A percentile compares a stretch with the other conserved stretches of the same genome.
phyloP scores from a whole-genome alignment of 208 protist genomes.

The Acanthamoeba divionensis region DNA sequence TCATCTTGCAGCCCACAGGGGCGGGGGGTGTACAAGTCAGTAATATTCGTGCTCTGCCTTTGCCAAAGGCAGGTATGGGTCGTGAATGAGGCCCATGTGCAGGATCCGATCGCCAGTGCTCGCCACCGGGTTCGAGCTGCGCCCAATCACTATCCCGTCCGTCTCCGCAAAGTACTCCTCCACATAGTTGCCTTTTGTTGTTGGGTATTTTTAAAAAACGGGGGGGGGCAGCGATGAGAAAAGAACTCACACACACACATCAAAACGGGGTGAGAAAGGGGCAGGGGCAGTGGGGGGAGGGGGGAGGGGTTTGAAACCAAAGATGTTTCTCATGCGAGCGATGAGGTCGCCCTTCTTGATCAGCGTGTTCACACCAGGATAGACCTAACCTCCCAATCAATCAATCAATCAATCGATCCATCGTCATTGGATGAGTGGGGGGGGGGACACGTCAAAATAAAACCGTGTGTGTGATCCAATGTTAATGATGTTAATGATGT shows the following conservation, averaged over 20 bases:
- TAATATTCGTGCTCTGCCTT: background rate
- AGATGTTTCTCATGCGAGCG: conserved; percentile 38
- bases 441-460: too few species aligned
- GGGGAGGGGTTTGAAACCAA: background rate
- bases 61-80: background rate
- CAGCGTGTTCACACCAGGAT: conserved; percentile 49
- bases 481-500: too few species aligned
- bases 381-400: too few species aligned
- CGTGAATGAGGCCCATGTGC: conserved; percentile 55
- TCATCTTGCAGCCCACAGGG: too few species aligned
- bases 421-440: too few species aligned
- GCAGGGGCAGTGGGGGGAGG: background rate
- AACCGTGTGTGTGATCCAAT: too few species aligned
- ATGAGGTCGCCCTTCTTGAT: conserved; percentile 46
- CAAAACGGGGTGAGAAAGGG: background rate
- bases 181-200: conserved; percentile 56
- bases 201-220: too few species aligned
- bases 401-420: too few species aligned
- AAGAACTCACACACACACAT: background rate
- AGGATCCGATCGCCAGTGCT: conserved; percentile 59
- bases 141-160: conserved; percentile 65
- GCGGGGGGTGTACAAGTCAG: too few species aligned
- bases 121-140: conserved; percentile 59
- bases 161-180: conserved; percentile 41
- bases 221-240: too few species aligned